Percentiles rank a stretch among this genome's conserved stretches.
Evolutionary conservation across 2,329 filamentous ascomycete species (phyloP).

Genomic region (Curvularia lunata): DNA sequence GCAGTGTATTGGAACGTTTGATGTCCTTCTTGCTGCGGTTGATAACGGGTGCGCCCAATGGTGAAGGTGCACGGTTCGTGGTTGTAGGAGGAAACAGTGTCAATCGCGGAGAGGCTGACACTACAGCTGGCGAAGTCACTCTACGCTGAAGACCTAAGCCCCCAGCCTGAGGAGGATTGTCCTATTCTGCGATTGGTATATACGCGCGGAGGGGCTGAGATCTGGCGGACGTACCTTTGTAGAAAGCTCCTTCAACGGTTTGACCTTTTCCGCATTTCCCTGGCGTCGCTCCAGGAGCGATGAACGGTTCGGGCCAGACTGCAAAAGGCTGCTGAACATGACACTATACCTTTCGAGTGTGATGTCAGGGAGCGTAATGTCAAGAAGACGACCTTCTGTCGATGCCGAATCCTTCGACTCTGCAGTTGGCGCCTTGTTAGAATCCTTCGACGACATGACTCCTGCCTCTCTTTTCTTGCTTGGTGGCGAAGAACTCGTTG

Average conservation of each 20-base stretch:
- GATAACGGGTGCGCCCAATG: slow-evolving; percentile 24
- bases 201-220: not conserved
- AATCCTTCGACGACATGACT: slow-evolving; percentile 22
- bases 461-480: slow-evolving; percentile 16
- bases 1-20: slow-evolving; percentile 40
- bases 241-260: slow-evolving; percentile 41
- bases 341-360: slow-evolving; percentile 90
- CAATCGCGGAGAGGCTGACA: slow-evolving; percentile 20
- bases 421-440: slow-evolving; percentile 14
- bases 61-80: slow-evolving; percentile 35
- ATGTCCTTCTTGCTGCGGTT: slow-evolving; percentile 30
- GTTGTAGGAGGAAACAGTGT: slow-evolving; percentile 44
- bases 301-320: slow-evolving; percentile 40
- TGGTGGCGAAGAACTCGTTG: slow-evolving; percentile 28
- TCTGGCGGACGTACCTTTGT: slow-evolving; percentile 37
- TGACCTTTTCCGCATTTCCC: slow-evolving; percentile 43
- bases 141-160: slow-evolving; percentile 31
- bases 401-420: slow-evolving; percentile 3
- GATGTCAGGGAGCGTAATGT: slow-evolving; percentile 80
- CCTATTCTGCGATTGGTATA: slow-evolving; percentile 24
- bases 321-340: slow-evolving; percentile 83
- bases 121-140: slow-evolving; percentile 40
- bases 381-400: slow-evolving; percentile 55
- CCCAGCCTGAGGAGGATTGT: slow-evolving; percentile 22
- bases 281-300: slow-evolving; percentile 47